Evolutionary conservation across 78 protist genomes (phyloP).

Genomic region (Monocercomonoides exilis): DNA sequence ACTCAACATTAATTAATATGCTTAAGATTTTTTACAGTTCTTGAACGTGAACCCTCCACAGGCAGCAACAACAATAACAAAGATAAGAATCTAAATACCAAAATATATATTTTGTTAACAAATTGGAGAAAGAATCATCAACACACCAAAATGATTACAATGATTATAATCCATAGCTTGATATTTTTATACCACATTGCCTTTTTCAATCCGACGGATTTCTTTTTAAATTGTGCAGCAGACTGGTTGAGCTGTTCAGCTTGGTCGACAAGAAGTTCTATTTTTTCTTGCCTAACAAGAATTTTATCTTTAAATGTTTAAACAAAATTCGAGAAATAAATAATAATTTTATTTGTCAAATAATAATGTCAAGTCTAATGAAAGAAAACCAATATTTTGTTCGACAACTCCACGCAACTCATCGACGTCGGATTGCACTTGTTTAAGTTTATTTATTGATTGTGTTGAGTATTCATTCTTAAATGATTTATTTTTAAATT

Average conservation of each 20-base stretch:
- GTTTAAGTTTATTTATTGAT: background rate
- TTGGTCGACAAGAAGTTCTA: slow-evolving; percentile 78
- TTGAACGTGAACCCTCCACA: slow-evolving; percentile 19
- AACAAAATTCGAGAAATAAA: background rate
- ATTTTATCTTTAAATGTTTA: slow-evolving; percentile 45
- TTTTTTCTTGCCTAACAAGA: slow-evolving; percentile 74
- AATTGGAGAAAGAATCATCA: background rate
- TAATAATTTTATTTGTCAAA: too few relatives aligned
- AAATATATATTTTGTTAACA: too few relatives aligned
- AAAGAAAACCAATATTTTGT: background rate
- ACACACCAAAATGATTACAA: background rate
- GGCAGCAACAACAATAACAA: background rate
- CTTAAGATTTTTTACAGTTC: background rate
- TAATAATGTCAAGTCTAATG: too few relatives aligned
- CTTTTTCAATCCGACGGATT: slow-evolving; percentile 61
- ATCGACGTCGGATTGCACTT: background rate
- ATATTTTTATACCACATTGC: slow-evolving; percentile 85
- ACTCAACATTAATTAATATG: too few relatives aligned
- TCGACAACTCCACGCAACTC: background rate
- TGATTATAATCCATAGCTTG: slow-evolving; percentile 37
- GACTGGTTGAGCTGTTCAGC: slow-evolving; percentile 60
- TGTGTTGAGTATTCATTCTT: background rate
- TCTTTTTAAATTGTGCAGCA: slow-evolving; percentile 69
- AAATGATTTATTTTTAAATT: too few relatives aligned
- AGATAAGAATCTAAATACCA: background rate